phyloP scores from a whole-genome alignment of 2,329 filamentous ascomycete genomes.

The Camillea tinctor region DNA sequence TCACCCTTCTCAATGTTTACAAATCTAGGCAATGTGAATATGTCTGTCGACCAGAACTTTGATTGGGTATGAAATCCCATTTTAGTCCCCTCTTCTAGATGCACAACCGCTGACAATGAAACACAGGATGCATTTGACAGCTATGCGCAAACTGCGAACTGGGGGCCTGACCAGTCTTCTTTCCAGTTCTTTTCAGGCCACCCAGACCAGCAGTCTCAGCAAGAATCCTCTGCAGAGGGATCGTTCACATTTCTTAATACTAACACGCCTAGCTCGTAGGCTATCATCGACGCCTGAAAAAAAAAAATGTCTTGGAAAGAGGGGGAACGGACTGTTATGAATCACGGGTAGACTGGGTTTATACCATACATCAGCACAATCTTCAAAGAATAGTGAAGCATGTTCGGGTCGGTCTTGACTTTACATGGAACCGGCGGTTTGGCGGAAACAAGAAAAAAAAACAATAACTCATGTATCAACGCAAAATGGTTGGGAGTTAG shows the following conservation, averaged over 20 bases:
- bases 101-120: constrained; percentile 24
- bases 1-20: constrained; percentile 56
- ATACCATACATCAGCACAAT: constrained; percentile 9
- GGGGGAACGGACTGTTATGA: constrained; percentile 6
- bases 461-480: constrained; percentile 9
- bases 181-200: constrained; percentile 49
- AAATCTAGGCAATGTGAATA: constrained; percentile 38
- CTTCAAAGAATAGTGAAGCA: constrained; percentile 5
- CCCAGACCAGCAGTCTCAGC: constrained; percentile 29
- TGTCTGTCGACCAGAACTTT: constrained; percentile 52
- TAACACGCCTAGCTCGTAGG: constrained; percentile 21
- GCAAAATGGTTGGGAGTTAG: constrained; percentile 1
- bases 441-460: constrained; percentile 6
- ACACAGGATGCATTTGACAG: constrained; percentile 55
- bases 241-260: constrained; percentile 31
- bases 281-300: not conserved
- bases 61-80: constrained; percentile 52
- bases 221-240: constrained; percentile 29
- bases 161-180: constrained; percentile 47
- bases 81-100: not conserved
- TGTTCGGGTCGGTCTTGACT: not conserved
- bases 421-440: not conserved
- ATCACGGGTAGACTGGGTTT: constrained; percentile 13
- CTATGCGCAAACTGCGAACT: constrained; percentile 54
- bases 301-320: not conserved